Evolutionary conservation across 441 rosid species (phyloP).

Genomic region (Mallotus repandus): DNA sequence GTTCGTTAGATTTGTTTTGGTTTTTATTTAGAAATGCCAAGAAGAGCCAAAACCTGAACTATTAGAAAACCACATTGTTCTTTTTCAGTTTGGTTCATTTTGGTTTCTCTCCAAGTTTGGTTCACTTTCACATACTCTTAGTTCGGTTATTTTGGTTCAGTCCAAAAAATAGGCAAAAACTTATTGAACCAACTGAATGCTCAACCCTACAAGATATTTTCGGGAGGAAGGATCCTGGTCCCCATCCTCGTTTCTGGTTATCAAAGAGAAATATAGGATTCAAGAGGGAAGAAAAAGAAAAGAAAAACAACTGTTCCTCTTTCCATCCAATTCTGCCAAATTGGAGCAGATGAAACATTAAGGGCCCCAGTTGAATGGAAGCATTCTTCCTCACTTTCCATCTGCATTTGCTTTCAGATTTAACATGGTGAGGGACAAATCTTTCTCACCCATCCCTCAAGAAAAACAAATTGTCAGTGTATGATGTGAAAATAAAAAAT

Average conservation of each 20-base stretch:
- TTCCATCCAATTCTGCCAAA: neutral
- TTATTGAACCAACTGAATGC: too few species aligned
- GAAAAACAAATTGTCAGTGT: neutral
- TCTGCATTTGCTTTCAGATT: constrained; percentile 1
- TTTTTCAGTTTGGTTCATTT: too few species aligned
- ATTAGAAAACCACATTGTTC: too few species aligned
- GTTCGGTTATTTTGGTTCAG: too few species aligned
- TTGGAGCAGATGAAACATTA: neutral
- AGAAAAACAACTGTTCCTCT: neutral
- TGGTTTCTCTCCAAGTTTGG: too few species aligned
- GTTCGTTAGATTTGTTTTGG: too few species aligned
- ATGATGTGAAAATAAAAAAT: constrained; percentile 16
- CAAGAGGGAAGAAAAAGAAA: neutral
- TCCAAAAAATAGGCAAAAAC: too few species aligned
- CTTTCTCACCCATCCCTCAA: neutral
- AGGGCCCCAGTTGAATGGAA: neutral
- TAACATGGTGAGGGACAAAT: neutral
- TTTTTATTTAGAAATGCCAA: too few species aligned
- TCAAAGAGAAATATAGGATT: neutral
- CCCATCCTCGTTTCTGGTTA: neutral
- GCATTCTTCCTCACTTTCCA: neutral
- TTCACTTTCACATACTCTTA: too few species aligned
- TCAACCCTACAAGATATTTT: neutral
- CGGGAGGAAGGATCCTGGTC: neutral
- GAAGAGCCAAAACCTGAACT: too few species aligned